Percentiles rank a stretch among this genome's conserved stretches.
phyloP scores from a whole-genome alignment of 1,284 basidiomycete genomes.

The Naganishia sp. region DNA sequence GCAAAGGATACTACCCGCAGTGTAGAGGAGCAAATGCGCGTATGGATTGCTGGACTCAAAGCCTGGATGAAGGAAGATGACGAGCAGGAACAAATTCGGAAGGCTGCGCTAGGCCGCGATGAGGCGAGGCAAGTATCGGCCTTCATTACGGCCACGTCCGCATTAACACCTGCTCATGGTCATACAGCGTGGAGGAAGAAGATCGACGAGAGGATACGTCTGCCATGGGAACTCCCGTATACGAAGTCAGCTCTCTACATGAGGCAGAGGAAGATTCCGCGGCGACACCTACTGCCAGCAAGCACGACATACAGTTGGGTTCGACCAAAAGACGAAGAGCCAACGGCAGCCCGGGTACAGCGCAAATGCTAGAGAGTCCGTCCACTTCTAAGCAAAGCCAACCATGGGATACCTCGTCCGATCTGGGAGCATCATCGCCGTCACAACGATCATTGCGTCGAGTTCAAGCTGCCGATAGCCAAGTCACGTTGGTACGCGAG shows the following conservation, averaged over 20 bases:
- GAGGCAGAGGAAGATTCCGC: conserved; percentile 20
- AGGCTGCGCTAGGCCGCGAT: neutral
- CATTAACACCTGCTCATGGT: neutral
- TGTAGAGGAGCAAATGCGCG: conserved; percentile 62
- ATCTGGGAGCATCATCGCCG: neutral
- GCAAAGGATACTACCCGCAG: conserved; percentile 41
- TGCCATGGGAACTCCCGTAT: conserved; percentile 8
- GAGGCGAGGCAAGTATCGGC: conserved; percentile 1
- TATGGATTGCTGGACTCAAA: conserved; percentile 73
- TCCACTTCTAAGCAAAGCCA: conserved; percentile 4
- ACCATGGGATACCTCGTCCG: conserved; percentile 3
- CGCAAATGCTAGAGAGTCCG: conserved; percentile 1
- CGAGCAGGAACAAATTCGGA: conserved; percentile 34
- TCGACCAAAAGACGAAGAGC: conserved; percentile 27
- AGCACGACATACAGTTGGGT: conserved; percentile 30
- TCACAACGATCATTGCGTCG: conserved; percentile 4
- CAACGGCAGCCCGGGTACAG: conserved; percentile 13
- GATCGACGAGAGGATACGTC: neutral
- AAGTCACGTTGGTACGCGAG: conserved; percentile 28
- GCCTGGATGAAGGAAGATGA: conserved; percentile 63
- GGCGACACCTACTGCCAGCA: conserved; percentile 26
- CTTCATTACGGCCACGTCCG: too few relatives aligned
- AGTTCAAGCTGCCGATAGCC: conserved; percentile 16
- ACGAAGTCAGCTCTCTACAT: neutral
- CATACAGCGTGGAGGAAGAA: conserved; percentile 1